Base-by-base conservation (phyloP, 2,329 filamentous ascomycete genomes). In the Pseudopithomyces maydicus region DNA sequence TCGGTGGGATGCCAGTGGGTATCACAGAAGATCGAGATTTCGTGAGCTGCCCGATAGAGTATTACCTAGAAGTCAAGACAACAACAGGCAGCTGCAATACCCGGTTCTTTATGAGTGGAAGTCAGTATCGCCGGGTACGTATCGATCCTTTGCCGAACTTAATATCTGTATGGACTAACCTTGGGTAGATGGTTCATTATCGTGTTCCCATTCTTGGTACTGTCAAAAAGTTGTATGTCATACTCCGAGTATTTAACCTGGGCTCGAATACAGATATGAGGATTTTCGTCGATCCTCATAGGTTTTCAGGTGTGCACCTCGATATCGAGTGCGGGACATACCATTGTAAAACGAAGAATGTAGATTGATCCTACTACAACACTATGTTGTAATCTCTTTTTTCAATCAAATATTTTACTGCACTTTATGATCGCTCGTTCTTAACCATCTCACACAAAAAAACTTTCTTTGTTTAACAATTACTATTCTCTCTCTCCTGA, bases 1-100 rank as follows among this genome's bases (percentile, higher is more conserved):
- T 42, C 5, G 61, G 59, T n/a, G 51, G 52, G 6, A 63, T 64
- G 33, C 57, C 6, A 66, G 66, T n/a, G 72, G 74, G 2, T 74
- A 80, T 50, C 63, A 1, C 3, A 79, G 0, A 55, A 61, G 6
- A 26, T 42, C 20, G 55, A 59, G 1, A 54, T 43, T 2, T 80
- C 75, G 73, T 26, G 38, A 11, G 62, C 43, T 11, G 57, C 55
- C 48, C 46, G 76, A 59, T 67, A 0, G 60, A 72, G 32, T 84
- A 82, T 59, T 79, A 76, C 20, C 77, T 85, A 2, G 83, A 85
- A 54, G 82, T 85, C 35, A 85, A 84, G 62, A 75, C 80, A 1
- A 84, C 81, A 0, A 78, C 76, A 0, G 65, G 66, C 1, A 46
- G 59, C 1, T 76, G 70, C 42, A 65, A 73, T 1, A 77, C 74